Base-by-base conservation (phyloP, 2,329 filamentous ascomycete genomes). In the Alternaria novae-zelandiae region DNA sequence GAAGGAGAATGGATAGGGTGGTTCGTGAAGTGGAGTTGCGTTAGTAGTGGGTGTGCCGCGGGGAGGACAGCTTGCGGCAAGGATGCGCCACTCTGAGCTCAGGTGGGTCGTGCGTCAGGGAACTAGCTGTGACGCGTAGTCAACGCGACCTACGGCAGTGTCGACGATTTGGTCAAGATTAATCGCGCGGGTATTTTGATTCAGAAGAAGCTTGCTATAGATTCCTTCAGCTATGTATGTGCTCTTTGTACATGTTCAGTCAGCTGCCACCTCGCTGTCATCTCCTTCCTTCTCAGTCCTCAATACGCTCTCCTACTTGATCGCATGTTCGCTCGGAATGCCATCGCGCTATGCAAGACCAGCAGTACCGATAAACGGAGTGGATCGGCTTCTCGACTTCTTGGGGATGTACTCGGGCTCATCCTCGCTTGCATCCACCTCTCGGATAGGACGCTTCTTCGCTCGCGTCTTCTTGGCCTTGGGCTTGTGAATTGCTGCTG, bases 371-470 rank as follows among this genome's bases (percentile, higher is more conserved):
- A 56, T 13, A 9, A 65, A 44, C 11, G 51, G 55, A 5, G 28
- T 23, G 23, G 57, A 50, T 12, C 66, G 60, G 57, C 65, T 67
- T 45, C 58, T 64, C 7, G 63, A 65, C 55, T 67, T 72, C 54
- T 57, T 69, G 6, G 66, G 58, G n/a, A 64, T 50, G 45, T 69
- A 66, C 10, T 64, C 56, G 3, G 25, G 44, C 36, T 67, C 69
- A 12, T 32, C 41, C 13, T 62, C 55, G 30, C 49, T 59, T 3
- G 2, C 8, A 2, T 66, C 62, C 13, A 55, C 12, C 11, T 66
- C 56, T 5, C 62, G 26, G 11, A 53, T 47, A 2, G 30, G n/a
- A 21, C 55, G 57, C 61, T 68, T 72, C 60, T 65, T 73, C 20
- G 55, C 56, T 49, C 43, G 49, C 12, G 30, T 25, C 7, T 54